Percentiles rank a stretch among this genome's conserved stretches.
Evolutionary conservation across 1,139 yeast species (phyloP).

Genomic region (Yamadazyma pseudoaaseri): DNA sequence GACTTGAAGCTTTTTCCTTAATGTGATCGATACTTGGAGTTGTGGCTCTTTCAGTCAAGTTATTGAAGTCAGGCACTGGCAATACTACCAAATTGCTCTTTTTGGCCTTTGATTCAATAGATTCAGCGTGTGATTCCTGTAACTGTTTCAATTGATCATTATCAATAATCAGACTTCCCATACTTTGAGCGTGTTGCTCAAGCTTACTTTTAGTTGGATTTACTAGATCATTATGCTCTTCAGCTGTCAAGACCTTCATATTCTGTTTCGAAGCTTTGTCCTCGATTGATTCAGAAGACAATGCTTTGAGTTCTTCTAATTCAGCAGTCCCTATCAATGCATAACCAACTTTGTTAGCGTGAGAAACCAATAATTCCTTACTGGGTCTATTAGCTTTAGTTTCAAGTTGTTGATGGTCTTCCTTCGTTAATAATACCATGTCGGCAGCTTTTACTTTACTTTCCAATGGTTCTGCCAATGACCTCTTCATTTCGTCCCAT

Average conservation of each 20-base stretch:
- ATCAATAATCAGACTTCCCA: constrained; percentile 19
- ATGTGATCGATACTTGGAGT: constrained; percentile 27
- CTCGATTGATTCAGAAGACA: constrained; percentile 15
- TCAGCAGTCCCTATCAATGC: constrained; percentile 11
- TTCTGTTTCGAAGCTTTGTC: constrained; percentile 20
- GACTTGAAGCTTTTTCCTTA: constrained; percentile 21
- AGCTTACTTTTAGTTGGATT: constrained; percentile 22
- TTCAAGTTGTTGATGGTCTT: constrained; percentile 13
- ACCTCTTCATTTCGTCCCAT: constrained; percentile 10
- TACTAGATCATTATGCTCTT: constrained; percentile 16
- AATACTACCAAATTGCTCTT: constrained; percentile 19
- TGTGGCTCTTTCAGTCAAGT: constrained; percentile 17
- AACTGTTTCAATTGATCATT: constrained; percentile 13
- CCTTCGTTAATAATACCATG: constrained; percentile 15
- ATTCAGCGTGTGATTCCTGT: constrained; percentile 11
- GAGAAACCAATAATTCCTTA: constrained; percentile 20
- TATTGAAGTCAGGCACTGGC: constrained; percentile 15
- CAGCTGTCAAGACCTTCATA: constrained; percentile 17
- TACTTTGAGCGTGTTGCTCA: constrained; percentile 15
- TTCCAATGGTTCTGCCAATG: constrained; percentile 19
- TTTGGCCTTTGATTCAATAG: constrained; percentile 13
- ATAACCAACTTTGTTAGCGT: constrained; percentile 16
- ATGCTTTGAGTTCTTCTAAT: constrained; percentile 11
- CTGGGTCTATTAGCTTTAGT: constrained; percentile 18
- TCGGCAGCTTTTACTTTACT: constrained; percentile 18